These are phyloP conservation scores for Ophiosphaerella herpotricha DNA, from an alignment of 2,329 filamentous ascomycete species.

Conservation along the genomic window DNA sequence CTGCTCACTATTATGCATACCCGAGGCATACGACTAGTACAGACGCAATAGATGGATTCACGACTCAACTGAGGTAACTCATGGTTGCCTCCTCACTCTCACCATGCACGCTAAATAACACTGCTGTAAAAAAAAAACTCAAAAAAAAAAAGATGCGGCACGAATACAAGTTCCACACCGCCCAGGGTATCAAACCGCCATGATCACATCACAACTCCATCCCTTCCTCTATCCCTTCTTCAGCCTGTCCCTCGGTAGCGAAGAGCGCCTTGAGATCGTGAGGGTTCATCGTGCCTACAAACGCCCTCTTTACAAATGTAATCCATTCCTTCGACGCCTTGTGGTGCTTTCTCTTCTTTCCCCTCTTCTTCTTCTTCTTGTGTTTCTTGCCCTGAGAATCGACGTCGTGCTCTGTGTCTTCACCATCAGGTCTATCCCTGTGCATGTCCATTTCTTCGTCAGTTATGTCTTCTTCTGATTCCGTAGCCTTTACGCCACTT, in stretches of 20 bases:
- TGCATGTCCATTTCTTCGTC: conserved; percentile 24
- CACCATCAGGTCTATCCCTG: conserved; percentile 1
- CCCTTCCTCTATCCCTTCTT: conserved; percentile 14
- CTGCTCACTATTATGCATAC: no score
- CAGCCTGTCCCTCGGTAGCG: background rate
- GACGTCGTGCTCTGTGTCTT: conserved; percentile 23
- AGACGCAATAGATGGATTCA: no score
- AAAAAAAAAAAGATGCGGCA: background rate
- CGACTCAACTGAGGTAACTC: no score
- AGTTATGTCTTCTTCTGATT: conserved; percentile 14
- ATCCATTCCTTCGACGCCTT: conserved; percentile 71
- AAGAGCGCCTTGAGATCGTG: conserved; percentile 62
- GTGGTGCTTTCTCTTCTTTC: conserved; percentile 57
- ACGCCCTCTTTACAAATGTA: conserved; percentile 77
- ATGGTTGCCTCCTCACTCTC: background rate
- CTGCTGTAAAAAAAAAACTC: no score
- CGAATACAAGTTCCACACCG: background rate
- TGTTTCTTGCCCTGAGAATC: conserved; percentile 36
- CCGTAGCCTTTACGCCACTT: conserved; percentile 39
- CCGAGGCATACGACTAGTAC: no score
- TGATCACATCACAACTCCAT: conserved; percentile 21
- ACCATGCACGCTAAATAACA: conserved; percentile 1
- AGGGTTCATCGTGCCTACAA: conserved; percentile 72
- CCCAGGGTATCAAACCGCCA: background rate
- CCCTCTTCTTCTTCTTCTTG: conserved; percentile 55